Evolutionary conservation across 108 stramenopile species (phyloP).

Genomic region (Skeletonema tropicum): DNA sequence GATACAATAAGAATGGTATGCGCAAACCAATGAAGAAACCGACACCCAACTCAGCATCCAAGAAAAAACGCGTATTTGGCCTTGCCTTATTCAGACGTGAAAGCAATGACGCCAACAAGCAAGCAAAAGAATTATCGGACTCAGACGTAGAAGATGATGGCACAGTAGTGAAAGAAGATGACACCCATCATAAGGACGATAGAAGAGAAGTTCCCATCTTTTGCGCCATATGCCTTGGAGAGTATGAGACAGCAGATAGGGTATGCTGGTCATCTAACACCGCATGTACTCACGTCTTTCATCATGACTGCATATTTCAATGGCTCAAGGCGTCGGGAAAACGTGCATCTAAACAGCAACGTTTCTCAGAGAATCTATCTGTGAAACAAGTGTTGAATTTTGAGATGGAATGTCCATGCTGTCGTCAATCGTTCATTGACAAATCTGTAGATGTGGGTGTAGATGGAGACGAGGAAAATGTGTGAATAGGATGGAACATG

Average conservation of each 20-base stretch:
- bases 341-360: conserved; percentile 8
- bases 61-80: neutral
- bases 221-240: conserved; percentile 45
- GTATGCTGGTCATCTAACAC: conserved; percentile 35
- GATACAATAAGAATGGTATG: conserved; percentile 20
- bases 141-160: neutral
- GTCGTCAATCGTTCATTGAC: conserved; percentile 36
- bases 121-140: neutral
- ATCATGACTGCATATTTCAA: conserved; percentile 43
- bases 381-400: conserved; percentile 18
- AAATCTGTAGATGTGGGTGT: neutral
- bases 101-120: neutral
- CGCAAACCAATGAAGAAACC: neutral
- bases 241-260: conserved; percentile 25
- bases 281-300: conserved; percentile 45
- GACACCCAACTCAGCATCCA: neutral
- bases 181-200: neutral
- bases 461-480: conserved; percentile 3
- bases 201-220: conserved; percentile 21
- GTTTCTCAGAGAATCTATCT: conserved; percentile 6
- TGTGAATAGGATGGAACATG: neutral
- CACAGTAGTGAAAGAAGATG: neutral
- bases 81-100: neutral
- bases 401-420: conserved; percentile 42
- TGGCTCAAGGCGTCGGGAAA: conserved; percentile 24